Percentiles rank a stretch among this genome's conserved stretches.
phyloP scores from a whole-genome alignment of 306 rosid species.

The Canavalia gladiata region DNA sequence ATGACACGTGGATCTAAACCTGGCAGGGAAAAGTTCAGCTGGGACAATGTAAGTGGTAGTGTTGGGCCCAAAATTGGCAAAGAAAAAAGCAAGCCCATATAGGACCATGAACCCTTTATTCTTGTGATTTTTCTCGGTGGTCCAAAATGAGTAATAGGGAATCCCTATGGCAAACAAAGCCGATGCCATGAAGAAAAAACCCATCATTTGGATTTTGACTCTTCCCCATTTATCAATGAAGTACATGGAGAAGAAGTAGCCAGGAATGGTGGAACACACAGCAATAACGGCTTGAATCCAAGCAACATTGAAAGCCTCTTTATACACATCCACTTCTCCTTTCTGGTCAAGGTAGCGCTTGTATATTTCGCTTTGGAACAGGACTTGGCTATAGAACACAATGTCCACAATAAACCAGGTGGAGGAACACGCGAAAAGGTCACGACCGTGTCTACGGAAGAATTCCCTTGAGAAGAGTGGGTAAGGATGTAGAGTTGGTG shows the following conservation, averaged over 20 bases:
- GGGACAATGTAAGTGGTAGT: slow-evolving; percentile 87
- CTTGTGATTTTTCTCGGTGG: accelerated
- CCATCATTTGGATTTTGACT: slow-evolving; percentile 70
- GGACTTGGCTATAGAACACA: slow-evolving; percentile 77
- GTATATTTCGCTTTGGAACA: slow-evolving; percentile 74
- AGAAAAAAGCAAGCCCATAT: slow-evolving; percentile 80
- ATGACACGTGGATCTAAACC: slow-evolving; percentile 83
- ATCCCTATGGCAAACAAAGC: slow-evolving; percentile 63
- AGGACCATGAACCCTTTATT: slow-evolving; percentile 58
- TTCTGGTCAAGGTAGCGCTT: neutral
- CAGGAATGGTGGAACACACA: slow-evolving; percentile 72
- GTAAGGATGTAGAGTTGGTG: slow-evolving; percentile 39
- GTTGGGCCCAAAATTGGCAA: slow-evolving; percentile 90
- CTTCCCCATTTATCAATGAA: slow-evolving; percentile 81
- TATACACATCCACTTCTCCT: neutral
- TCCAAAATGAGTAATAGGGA: slow-evolving; percentile 67
- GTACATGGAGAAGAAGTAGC: slow-evolving; percentile 75
- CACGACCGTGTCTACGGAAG: slow-evolving; percentile 68
- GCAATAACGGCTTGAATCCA: slow-evolving; percentile 70
- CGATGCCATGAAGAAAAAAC: slow-evolving; percentile 68
- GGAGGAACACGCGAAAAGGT: slow-evolving; percentile 68
- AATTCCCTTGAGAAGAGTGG: slow-evolving; percentile 62
- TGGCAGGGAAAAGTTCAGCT: slow-evolving; percentile 82
- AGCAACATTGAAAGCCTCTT: slow-evolving; percentile 56
- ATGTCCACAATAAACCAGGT: slow-evolving; percentile 76